A percentile compares a stretch with the other conserved stretches of the same genome.
These are phyloP conservation scores for Falciphora oryzae DNA, from an alignment of 2,329 filamentous ascomycete genomes.

Conservation along the genomic window DNA sequence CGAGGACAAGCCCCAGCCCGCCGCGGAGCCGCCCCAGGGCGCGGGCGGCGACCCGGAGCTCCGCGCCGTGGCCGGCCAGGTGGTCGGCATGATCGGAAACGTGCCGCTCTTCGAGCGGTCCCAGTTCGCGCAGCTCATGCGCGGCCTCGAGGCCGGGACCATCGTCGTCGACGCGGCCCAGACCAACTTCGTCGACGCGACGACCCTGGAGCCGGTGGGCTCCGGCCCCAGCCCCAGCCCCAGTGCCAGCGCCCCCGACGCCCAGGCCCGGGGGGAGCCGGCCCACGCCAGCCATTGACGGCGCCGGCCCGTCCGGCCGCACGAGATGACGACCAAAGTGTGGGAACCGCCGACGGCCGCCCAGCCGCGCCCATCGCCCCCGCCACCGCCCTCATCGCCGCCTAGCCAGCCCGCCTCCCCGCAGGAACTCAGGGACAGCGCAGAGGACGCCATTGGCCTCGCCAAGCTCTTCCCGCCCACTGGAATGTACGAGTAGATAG, in stretches of 20 bases:
- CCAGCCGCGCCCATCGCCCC: too few relatives aligned
- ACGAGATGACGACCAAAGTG: conserved; percentile 11
- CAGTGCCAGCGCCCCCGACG: not conserved
- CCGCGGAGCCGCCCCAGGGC: conserved; percentile 15
- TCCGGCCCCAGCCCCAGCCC: conserved; percentile 8
- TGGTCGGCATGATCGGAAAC: conserved; percentile 62
- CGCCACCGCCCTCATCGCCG: not conserved
- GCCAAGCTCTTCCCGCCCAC: conserved; percentile 3
- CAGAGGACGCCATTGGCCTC: conserved; percentile 11
- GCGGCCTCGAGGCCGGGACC: conserved; percentile 64
- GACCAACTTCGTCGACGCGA: conserved; percentile 22
- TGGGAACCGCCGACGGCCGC: not conserved
- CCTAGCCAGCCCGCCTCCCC: not conserved
- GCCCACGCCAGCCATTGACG: conserved; percentile 2
- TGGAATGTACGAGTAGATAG: too few relatives aligned
- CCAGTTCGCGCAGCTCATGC: conserved; percentile 71
- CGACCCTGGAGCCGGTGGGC: conserved; percentile 19
- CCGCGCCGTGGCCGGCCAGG: conserved; percentile 62
- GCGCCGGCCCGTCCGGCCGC: conserved; percentile 7
- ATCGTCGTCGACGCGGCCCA: conserved; percentile 60
- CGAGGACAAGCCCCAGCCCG: conserved; percentile 11
- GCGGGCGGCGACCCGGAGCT: conserved; percentile 38
- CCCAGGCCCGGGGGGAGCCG: not conserved
- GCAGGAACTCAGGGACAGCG: conserved; percentile 9
- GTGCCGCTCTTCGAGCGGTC: conserved; percentile 77